A percentile compares a stretch with the other conserved stretches of the same genome.
These are phyloP conservation scores for Lepidium sativum DNA, from an alignment of 345 rosid species.

Conservation along the genomic window DNA sequence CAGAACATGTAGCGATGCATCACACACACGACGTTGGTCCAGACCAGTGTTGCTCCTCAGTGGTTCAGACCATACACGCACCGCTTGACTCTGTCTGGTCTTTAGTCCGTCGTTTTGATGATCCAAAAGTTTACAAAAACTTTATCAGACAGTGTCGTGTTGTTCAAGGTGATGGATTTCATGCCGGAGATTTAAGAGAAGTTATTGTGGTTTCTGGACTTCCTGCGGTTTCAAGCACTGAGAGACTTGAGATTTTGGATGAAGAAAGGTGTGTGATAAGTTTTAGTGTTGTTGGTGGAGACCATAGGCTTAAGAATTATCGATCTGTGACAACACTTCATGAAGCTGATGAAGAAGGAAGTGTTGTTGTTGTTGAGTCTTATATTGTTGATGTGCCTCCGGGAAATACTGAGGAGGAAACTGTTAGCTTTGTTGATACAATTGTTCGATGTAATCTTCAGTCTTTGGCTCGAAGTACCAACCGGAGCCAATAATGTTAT, in stretches of 20 bases:
- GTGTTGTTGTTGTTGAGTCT: slow-evolving; percentile 77
- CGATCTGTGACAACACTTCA: slow-evolving; percentile 75
- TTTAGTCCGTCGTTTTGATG: slow-evolving; percentile 67
- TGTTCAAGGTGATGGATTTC: slow-evolving; percentile 54
- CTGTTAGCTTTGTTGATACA: slow-evolving; percentile 60
- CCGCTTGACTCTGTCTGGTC: slow-evolving; percentile 69
- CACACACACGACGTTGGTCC: slow-evolving; percentile 47
- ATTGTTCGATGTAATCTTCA: slow-evolving; percentile 83
- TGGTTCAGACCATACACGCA: slow-evolving; percentile 54
- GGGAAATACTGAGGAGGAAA: slow-evolving; percentile 78
- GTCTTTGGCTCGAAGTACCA: slow-evolving; percentile 47
- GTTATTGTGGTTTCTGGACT: slow-evolving; percentile 78
- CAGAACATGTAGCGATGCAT: slow-evolving; percentile 43
- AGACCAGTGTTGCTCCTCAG: slow-evolving; percentile 61
- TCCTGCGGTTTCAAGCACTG: slow-evolving; percentile 69
- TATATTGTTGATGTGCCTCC: slow-evolving; percentile 71
- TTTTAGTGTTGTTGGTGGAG: slow-evolving; percentile 86
- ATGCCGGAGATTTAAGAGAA: slow-evolving; percentile 63
- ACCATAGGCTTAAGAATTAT: slow-evolving; percentile 65
- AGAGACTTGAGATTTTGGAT: slow-evolving; percentile 78
- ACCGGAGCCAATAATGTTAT: neutral
- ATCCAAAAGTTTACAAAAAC: slow-evolving; percentile 74
- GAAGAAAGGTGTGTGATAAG: slow-evolving; percentile 71
- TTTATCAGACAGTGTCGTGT: slow-evolving; percentile 72
- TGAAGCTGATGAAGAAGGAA: slow-evolving; percentile 32